phyloP scores from a whole-genome alignment of 768 basidiomycete genomes.

The Cystoderma amianthinum region DNA sequence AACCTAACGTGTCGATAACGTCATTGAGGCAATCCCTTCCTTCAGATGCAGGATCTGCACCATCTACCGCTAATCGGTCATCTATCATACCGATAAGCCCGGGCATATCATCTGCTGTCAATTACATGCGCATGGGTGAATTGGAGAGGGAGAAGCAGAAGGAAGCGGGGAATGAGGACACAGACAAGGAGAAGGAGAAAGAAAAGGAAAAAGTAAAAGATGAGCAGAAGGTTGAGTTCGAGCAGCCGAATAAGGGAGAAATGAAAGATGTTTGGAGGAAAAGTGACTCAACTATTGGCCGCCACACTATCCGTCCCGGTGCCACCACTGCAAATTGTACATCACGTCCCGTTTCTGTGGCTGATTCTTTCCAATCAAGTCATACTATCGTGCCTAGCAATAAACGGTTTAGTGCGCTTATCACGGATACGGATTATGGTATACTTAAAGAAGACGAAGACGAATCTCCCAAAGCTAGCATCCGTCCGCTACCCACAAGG shows the following conservation, averaged over 20 bases:
- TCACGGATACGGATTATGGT: slow-evolving; percentile 60
- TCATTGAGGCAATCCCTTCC: slow-evolving; percentile 6
- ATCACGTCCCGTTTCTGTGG: slow-evolving; percentile 71
- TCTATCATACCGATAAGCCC: slow-evolving; percentile 54
- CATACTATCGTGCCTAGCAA: slow-evolving; percentile 61
- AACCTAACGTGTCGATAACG: slow-evolving; percentile 13
- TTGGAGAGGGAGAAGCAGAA: slow-evolving; percentile 16
- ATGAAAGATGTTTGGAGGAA: slow-evolving; percentile 72
- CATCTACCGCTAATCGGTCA: slow-evolving; percentile 24
- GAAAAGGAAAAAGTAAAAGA: slow-evolving; percentile 10
- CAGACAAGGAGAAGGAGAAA: slow-evolving; percentile 3
- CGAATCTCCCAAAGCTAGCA: slow-evolving; percentile 5
- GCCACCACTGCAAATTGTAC: slow-evolving; percentile 33
- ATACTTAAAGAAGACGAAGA: slow-evolving; percentile 58
- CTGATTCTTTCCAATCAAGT: slow-evolving; percentile 69
- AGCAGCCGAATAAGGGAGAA: slow-evolving; percentile 22
- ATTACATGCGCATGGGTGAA: slow-evolving; percentile 39
- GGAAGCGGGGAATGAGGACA: too few relatives aligned
- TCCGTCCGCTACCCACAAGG: slow-evolving; percentile 4
- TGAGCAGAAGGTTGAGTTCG: slow-evolving; percentile 13
- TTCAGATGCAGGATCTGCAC: slow-evolving; percentile 1
- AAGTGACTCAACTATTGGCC: slow-evolving; percentile 79
- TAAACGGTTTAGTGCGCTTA: slow-evolving; percentile 61
- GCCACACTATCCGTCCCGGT: slow-evolving; percentile 61
- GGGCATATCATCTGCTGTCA: slow-evolving; percentile 50